Conservation (phyloP, 2,329 filamentous ascomycete species). For the Escovopsis sp. region DNA sequence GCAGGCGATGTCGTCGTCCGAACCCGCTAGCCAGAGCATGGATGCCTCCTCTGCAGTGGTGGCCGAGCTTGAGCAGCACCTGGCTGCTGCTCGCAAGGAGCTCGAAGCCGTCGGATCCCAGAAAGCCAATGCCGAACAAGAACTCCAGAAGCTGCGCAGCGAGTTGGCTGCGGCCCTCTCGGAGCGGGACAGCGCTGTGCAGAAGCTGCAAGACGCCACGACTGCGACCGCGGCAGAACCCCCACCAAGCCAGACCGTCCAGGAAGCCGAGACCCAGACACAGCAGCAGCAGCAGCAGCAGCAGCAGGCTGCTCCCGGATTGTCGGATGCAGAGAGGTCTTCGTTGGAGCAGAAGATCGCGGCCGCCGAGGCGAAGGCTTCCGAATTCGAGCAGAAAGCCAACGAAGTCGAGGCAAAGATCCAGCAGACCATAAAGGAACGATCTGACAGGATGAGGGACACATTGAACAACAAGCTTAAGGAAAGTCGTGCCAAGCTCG, state of each 20-base stretch:
- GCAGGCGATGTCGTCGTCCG: slow-evolving; percentile 18
- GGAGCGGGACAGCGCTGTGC: slow-evolving; percentile 47
- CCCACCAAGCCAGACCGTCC: not conserved
- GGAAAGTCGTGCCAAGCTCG: slow-evolving; percentile 41
- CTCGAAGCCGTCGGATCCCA: slow-evolving; percentile 51
- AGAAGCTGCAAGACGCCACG: slow-evolving; percentile 18
- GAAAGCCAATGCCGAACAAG: slow-evolving; percentile 51
- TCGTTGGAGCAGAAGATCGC: slow-evolving; percentile 47
- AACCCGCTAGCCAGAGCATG: slow-evolving; percentile 12
- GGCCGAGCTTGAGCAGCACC: slow-evolving; percentile 31
- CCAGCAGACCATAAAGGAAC: slow-evolving; percentile 43
- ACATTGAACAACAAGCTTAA: slow-evolving; percentile 53
- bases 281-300: no score
- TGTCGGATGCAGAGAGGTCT: slow-evolving; percentile 44
- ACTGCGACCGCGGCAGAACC: slow-evolving; percentile 1
- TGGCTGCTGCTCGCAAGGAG: slow-evolving; percentile 38
- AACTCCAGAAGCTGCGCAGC: slow-evolving; percentile 35
- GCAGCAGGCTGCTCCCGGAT: slow-evolving; percentile 11
- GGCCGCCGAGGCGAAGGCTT: slow-evolving; percentile 43
- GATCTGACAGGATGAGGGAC: slow-evolving; percentile 55
- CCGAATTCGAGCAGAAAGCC: slow-evolving; percentile 47
- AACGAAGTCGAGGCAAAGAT: slow-evolving; percentile 49
- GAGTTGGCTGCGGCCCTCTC: slow-evolving; percentile 48
- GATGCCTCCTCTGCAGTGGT: slow-evolving; percentile 31
- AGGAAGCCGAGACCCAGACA: slow-evolving; percentile 2